A percentile compares a stretch with the other conserved stretches of the same genome.
Conservation (phyloP, 129 eudicot genomes). For the Lactuca saligna region DNA sequence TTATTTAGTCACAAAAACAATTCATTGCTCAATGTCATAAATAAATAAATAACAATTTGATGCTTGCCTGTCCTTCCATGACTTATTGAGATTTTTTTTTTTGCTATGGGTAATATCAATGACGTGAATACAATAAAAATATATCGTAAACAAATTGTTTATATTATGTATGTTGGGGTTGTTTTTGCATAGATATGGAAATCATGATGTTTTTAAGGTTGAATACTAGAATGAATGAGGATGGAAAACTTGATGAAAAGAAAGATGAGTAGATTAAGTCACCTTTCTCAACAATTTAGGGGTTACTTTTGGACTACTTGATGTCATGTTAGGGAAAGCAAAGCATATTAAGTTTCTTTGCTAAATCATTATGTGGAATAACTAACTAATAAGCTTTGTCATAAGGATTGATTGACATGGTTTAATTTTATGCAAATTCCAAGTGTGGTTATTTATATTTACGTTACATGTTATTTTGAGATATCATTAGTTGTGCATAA, state of each 20-base stretch:
- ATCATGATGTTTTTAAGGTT: constrained; percentile 3
- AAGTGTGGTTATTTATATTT: background rate
- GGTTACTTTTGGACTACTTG: constrained; percentile 41
- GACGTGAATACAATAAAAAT: background rate
- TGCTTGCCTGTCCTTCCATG: constrained; percentile 63
- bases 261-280: constrained; percentile 40
- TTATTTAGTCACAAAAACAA: background rate
- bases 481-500: too few species aligned
- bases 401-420: background rate
- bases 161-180: background rate
- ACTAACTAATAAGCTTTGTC: background rate
- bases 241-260: constrained; percentile 28
- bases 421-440: background rate
- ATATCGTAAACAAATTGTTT: background rate
- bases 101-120: background rate
- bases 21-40: background rate
- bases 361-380: constrained; percentile 5
- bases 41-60: background rate
- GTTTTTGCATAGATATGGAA: constrained; percentile 19
- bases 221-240: constrained; percentile 46
- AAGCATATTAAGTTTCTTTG: constrained; percentile 35
- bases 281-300: constrained; percentile 27
- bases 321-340: constrained; percentile 47
- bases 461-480: too few species aligned
- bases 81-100: background rate